Evolutionary conservation across 2,329 filamentous ascomycete species (phyloP).

Genomic region (Colletotrichum neosansevieriae): DNA sequence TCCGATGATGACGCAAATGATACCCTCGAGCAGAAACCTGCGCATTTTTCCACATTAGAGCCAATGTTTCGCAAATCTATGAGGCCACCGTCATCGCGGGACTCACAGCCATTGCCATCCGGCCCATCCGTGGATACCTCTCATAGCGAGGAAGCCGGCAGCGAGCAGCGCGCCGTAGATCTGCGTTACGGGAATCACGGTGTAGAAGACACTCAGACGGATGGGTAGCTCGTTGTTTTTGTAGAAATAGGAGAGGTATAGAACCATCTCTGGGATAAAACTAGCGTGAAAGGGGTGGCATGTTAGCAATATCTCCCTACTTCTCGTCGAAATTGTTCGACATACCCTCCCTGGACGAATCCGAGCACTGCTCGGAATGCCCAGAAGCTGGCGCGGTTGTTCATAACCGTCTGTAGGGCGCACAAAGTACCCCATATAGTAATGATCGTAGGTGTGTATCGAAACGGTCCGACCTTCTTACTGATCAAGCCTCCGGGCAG

Average conservation of each 20-base stretch:
- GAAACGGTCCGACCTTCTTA: slow-evolving; percentile 60
- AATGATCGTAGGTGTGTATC: slow-evolving; percentile 19
- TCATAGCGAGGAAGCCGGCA: slow-evolving; percentile 60
- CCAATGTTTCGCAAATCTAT: no score
- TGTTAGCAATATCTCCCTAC: no score
- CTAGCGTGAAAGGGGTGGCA: slow-evolving; percentile 31
- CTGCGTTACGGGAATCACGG: slow-evolving; percentile 56
- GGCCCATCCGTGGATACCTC: slow-evolving; percentile 59
- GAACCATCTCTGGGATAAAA: slow-evolving; percentile 61
- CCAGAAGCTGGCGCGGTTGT: slow-evolving; percentile 53
- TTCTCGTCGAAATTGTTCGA: no score
- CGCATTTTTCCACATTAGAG: not conserved
- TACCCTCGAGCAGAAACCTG: slow-evolving; percentile 52
- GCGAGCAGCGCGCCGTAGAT: slow-evolving; percentile 61
- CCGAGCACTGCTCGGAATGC: slow-evolving; percentile 53
- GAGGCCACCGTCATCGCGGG: not conserved
- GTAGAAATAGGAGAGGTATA: slow-evolving; percentile 59
- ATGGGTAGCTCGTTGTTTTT: slow-evolving; percentile 49
- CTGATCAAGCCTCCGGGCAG: slow-evolving; percentile 71
- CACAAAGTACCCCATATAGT: not conserved
- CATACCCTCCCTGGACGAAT: slow-evolving; percentile 45
- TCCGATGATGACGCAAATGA: slow-evolving; percentile 54
- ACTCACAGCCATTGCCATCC: slow-evolving; percentile 67
- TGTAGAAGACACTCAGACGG: slow-evolving; percentile 77
- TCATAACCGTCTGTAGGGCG: slow-evolving; percentile 45